Evolutionary conservation across 2,329 filamentous ascomycete species (phyloP).

Genomic region (Ceratocystis cubensis): DNA sequence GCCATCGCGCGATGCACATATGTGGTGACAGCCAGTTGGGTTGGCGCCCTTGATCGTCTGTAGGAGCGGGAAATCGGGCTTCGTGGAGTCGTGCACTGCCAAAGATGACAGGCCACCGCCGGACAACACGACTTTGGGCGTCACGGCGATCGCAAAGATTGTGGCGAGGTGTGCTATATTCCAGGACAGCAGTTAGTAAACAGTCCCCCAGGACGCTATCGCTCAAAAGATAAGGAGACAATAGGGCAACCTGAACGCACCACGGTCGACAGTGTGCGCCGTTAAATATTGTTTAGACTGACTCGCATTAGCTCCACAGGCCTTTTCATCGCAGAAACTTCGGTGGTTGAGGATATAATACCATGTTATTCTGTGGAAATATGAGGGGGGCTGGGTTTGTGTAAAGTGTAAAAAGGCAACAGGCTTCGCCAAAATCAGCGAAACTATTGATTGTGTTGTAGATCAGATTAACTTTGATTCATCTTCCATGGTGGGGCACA

Average conservation of each 20-base stretch:
- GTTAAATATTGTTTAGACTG: slow-evolving; percentile 98
- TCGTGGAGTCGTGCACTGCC: slow-evolving; percentile 62
- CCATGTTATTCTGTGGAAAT: slow-evolving; percentile 7
- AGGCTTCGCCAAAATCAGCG: not conserved
- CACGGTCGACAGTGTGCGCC: slow-evolving; percentile 77
- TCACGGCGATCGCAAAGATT: slow-evolving; percentile 72
- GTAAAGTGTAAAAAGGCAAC: not conserved
- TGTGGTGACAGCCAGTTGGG: slow-evolving; percentile 80
- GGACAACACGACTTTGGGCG: slow-evolving; percentile 61
- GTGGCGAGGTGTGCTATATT: slow-evolving; percentile 63
- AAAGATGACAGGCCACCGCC: slow-evolving; percentile 75
- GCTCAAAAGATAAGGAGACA: not conserved
- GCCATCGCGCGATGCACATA: slow-evolving; percentile 58
- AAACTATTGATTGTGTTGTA: not conserved
- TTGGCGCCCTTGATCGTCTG: slow-evolving; percentile 75
- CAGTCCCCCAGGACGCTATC: not conserved
- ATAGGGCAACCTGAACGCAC: slow-evolving; percentile 34
- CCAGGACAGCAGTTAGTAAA: slow-evolving; percentile 21
- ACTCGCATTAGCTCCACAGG: slow-evolving; percentile 2
- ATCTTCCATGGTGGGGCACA: slow-evolving; percentile 10
- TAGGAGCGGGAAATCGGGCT: slow-evolving; percentile 58
- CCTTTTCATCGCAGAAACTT: not conserved
- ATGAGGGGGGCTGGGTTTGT: slow-evolving; percentile 7
- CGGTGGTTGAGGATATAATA: not conserved
- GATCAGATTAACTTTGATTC: slow-evolving; percentile 7